A percentile compares a stretch with the other conserved stretches of the same genome.
phyloP scores from a whole-genome alignment of 2,329 filamentous ascomycete genomes.

The Fusarium coicis region DNA sequence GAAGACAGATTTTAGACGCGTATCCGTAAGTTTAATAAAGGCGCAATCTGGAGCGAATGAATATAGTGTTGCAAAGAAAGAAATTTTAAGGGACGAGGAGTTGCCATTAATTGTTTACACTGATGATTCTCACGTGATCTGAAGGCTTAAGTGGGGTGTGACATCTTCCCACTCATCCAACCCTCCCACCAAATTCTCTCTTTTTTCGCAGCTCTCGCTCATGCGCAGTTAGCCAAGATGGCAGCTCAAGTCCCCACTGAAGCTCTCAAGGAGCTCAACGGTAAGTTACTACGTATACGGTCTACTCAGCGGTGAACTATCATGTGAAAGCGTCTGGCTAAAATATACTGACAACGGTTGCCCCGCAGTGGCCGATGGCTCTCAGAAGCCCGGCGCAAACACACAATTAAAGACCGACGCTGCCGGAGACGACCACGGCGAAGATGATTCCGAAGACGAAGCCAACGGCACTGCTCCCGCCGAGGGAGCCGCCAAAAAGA shows the following conservation, averaged over 20 bases:
- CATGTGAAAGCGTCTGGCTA: neutral
- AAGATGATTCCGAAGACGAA: conserved; percentile 65
- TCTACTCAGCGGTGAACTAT: neutral
- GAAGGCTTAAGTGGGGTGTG: conserved; percentile 41
- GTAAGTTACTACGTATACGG: conserved; percentile 38
- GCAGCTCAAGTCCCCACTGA: conserved; percentile 56
- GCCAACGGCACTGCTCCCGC: conserved; percentile 54
- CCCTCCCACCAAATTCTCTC: conserved; percentile 37
- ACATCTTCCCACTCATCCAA: conserved; percentile 28
- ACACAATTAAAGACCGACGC: conserved; percentile 52
- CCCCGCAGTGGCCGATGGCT: conserved; percentile 54
- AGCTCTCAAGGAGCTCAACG: conserved; percentile 57
- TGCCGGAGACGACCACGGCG: conserved; percentile 57
- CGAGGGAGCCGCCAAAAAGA: conserved; percentile 52
- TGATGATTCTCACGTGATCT: no score
- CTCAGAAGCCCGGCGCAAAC: conserved; percentile 54
- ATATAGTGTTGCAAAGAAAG: no score
- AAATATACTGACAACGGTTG: conserved; percentile 12
- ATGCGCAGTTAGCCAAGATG: conserved; percentile 50
- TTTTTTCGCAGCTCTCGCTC: conserved; percentile 29
- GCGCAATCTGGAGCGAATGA: no score
- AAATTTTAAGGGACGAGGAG: no score
- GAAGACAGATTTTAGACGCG: no score
- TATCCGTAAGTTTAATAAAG: no score
- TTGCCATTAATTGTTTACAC: no score